Percentiles rank a stretch among this genome's conserved stretches.
phyloP scores from a whole-genome alignment of 768 basidiomycete genomes.

The Tephrocybe rancida region DNA sequence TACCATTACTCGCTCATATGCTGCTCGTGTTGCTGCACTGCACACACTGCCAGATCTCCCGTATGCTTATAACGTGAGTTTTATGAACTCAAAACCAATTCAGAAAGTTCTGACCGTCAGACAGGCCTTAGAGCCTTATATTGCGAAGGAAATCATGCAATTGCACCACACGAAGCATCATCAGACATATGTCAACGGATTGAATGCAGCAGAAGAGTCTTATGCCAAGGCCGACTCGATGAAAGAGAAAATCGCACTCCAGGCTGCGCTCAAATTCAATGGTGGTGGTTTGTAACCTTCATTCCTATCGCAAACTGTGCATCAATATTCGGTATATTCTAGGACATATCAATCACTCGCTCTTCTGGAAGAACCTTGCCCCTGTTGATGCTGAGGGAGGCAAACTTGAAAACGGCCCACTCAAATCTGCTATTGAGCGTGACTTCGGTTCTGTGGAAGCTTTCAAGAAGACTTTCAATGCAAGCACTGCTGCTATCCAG shows the following conservation, averaged over 20 bases:
- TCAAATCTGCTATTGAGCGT: conserved; percentile 75
- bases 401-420: conserved; percentile 59
- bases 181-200: conserved; percentile 90
- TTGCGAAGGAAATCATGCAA: conserved; percentile 91
- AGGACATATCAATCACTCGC: conserved; percentile 94
- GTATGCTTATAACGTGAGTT: conserved; percentile 74
- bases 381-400: conserved; percentile 69
- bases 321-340: not conserved
- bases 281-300: conserved; percentile 82
- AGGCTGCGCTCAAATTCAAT: conserved; percentile 94
- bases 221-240: conserved; percentile 67
- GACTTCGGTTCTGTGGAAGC: conserved; percentile 88
- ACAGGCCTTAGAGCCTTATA: conserved; percentile 89
- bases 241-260: conserved; percentile 80
- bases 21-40: conserved; percentile 42
- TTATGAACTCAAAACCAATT: not conserved
- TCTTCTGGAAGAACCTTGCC: conserved; percentile 98
- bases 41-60: conserved; percentile 83
- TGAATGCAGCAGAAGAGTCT: conserved; percentile 91
- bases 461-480: conserved; percentile 86
- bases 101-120: not conserved
- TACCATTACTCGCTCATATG: conserved; percentile 45
- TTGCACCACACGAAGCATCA: conserved; percentile 93
- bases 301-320: not conserved
- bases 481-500: conserved; percentile 89